Evolutionary conservation across 306 rosid species (phyloP).

Genomic region (Cajanus cajan): DNA sequence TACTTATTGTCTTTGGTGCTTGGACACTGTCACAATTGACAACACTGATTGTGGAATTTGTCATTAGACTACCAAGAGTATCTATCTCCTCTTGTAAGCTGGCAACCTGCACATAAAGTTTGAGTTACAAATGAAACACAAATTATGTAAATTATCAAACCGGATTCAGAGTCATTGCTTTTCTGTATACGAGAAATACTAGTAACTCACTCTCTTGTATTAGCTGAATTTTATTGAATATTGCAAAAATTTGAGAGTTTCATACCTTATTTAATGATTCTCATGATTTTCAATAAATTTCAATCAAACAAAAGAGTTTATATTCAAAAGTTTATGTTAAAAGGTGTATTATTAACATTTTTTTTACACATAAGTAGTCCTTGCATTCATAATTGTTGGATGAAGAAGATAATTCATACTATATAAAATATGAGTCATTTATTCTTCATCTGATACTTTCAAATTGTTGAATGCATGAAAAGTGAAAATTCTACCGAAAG

Average conservation of each 20-base stretch:
- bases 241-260: no score
- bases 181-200: background rate
- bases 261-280: no score
- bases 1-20: no score
- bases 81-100: slow-evolving; percentile 90
- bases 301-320: no score
- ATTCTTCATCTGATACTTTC: background rate
- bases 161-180: background rate
- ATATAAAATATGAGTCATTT: background rate
- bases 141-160: background rate
- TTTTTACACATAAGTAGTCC: no score
- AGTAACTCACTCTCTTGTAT: no score
- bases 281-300: no score
- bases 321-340: no score
- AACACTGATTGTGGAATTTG: slow-evolving; percentile 25
- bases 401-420: background rate
- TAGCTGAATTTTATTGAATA: no score
- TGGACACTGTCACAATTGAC: slow-evolving; percentile 40
- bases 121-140: background rate
- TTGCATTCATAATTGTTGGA: background rate
- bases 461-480: background rate
- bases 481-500: background rate
- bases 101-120: slow-evolving; percentile 50
- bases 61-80: slow-evolving; percentile 57
- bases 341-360: no score